A percentile compares a stretch with the other conserved stretches of the same genome.
These are phyloP conservation scores for Yarrowia sp. DNA, from an alignment of 805 yeast species.

Conservation along the genomic window DNA sequence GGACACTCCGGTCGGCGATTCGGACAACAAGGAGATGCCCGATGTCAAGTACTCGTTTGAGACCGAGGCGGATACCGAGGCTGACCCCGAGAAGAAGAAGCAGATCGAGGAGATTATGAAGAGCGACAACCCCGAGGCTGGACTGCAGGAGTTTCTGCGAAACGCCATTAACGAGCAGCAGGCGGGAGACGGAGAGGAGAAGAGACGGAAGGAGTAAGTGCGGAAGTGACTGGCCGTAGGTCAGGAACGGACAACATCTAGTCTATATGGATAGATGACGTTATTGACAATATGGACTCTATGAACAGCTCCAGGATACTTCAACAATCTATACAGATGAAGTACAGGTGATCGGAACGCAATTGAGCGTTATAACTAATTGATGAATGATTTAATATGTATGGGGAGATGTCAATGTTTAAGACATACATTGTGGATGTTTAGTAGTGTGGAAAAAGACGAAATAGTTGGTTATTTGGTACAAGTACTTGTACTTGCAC, in stretches of 20 bases:
- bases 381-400: no score
- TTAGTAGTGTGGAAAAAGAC: no score
- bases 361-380: no score
- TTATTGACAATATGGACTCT: no score
- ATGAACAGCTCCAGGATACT: no score
- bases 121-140: slow-evolving; percentile 83
- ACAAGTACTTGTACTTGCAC: no score
- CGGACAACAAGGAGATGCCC: slow-evolving; percentile 37
- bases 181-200: not conserved
- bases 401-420: no score
- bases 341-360: no score
- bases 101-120: slow-evolving; percentile 73
- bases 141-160: slow-evolving; percentile 69
- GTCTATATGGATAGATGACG: no score
- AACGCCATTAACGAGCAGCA: slow-evolving; percentile 67
- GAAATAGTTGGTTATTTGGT: no score
- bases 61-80: slow-evolving; percentile 53
- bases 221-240: slow-evolving; percentile 3
- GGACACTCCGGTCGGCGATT: slow-evolving; percentile 42
- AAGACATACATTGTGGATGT: no score
- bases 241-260: not conserved
- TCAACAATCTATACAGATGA: no score
- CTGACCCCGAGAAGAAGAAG: slow-evolving; percentile 63
- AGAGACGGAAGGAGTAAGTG: slow-evolving; percentile 3
- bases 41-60: slow-evolving; percentile 44